Base-by-base conservation (phyloP, 2,329 filamentous ascomycete species). In the Fusarium veterinarium region DNA sequence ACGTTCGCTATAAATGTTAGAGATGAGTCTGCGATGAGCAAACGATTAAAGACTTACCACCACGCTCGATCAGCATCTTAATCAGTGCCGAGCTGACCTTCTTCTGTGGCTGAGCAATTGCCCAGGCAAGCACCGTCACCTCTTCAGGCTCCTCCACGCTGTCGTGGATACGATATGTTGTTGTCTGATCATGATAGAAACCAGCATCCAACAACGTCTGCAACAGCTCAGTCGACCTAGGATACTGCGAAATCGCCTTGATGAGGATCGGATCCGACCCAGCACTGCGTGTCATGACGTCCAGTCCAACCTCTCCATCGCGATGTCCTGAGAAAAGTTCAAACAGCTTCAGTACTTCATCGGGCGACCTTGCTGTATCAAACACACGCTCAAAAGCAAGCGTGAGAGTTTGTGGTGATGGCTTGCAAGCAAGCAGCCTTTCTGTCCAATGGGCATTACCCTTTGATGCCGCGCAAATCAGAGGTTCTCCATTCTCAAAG, bases 91-190 rank as follows among this genome's bases (percentile, higher is more conserved):
- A 89, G 78, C 89, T 91, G 56, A 92, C 84, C 67, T 86, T 86
- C 78, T 91, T 92, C 70, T 91, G 88, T 1, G 89, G 88, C 69
- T 91, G 89, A 11, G 88, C 80, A 57, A 92, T 82, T 0, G 89
- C 86, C 90, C 90, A 92, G 56, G 87, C 81, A 12, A 92, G 80
- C 5, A 91, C 81, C 4, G 88, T 88, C 48, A 90, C 84, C 14
- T 83, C 80, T 77, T 93, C 90, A 6, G 84, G 81, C 40, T 87
- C 86, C 4, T 86, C 84, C 1, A 85, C 67, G 16, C 85, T 83
- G 1, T 85, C 81, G 61, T 87, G 80, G 5, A 89, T 81, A 6
- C 79, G 81, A 59, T 79, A 83, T 2, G 73, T 82, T 5, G 79
- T 84, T 5, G 83, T 83, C 72, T 90, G 87, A 64, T 91, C 89